Evolutionary conservation across 495 filamentous ascomycete species (phyloP).

Genomic region (Penicillium riverlandense): DNA sequence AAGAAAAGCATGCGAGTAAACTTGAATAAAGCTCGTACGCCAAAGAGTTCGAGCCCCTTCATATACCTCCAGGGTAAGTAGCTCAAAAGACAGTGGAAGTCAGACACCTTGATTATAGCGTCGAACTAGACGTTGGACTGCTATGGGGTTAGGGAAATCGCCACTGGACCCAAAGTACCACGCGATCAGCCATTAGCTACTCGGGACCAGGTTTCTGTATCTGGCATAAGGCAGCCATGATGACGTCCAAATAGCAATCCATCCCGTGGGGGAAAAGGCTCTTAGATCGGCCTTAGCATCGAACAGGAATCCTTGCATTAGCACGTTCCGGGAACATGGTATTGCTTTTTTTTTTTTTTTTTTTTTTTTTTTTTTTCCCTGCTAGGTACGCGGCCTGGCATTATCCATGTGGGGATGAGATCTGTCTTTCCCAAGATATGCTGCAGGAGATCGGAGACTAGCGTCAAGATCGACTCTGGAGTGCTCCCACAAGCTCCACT

Average conservation of each 20-base stretch:
- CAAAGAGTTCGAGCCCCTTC: slow-evolving; percentile 3
- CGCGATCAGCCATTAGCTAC: slow-evolving; percentile 8
- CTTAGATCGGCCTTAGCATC: no score
- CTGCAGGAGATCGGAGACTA: slow-evolving; percentile 19
- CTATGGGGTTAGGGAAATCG: slow-evolving; percentile 6
- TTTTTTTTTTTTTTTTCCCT: no score
- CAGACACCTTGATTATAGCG: slow-evolving; percentile 3
- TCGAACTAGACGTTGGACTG: slow-evolving; percentile 1
- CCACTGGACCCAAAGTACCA: slow-evolving; percentile 18
- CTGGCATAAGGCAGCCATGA: slow-evolving; percentile 6
- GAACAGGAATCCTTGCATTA: slow-evolving; percentile 17
- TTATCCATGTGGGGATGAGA: slow-evolving; percentile 5
- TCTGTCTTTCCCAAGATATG: slow-evolving; percentile 13
- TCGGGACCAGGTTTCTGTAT: slow-evolving; percentile 13
- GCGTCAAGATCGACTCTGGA: slow-evolving; percentile 10
- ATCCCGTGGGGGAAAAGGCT: no score
- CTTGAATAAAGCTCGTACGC: not conserved
- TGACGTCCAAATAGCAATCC: not conserved
- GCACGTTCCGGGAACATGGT: slow-evolving; percentile 15
- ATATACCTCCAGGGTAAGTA: slow-evolving; percentile 12
- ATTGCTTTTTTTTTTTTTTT: not conserved
- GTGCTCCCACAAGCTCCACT: not conserved
- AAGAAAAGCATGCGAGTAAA: slow-evolving; percentile 1
- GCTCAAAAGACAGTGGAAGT: slow-evolving; percentile 2
- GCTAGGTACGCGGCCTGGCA: not conserved